Evolutionary conservation across 768 basidiomycete genomes (phyloP), one percentile per base, ranked within the genome.

Genomic region (Lentinula boryana): DNA sequence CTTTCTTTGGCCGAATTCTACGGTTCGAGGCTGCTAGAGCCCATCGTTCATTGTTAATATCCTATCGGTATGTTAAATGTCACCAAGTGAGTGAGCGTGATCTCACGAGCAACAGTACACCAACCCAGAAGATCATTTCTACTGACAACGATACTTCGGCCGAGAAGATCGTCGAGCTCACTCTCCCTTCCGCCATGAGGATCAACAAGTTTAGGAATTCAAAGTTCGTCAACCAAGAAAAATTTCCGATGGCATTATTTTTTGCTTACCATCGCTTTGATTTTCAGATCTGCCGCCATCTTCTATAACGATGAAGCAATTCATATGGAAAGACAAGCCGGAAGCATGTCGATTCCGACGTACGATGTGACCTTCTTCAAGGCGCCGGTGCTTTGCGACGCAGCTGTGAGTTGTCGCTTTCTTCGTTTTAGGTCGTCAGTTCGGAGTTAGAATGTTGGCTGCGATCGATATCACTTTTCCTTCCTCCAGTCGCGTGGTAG

Each of bases 21-120:
- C 90, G 91, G 48, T 92, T 85, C 62, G 91, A 93, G 64, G 83
- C 81, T 23, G 91, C 91, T 13, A 82, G 89, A 62, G 88, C 89
- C 13, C 87, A 86, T 65, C 82, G 88, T 64, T 84, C 89, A 35
- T 74, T 93, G 21, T 75, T 89, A 60, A 75, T 93, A 56, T 92
- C 91, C 27, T 92, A 89, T 71, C 79, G 88, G 89, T 86, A 63
- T 51, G 74, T 58, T 46, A 13, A 16, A 31, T 58, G 40, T 56
- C 1, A 31, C 51, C 53, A 23, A 12, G 12, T 16, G n/a, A 41
- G n/a, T 52, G n/a, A 38, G 31, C 54, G 7, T 33, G 9, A 18
- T 23, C 52, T 41, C 9, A 63, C 60, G 38, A 46, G 43, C 31
- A 51, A 51, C 27, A 79, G 80, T 35, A 70, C 70, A 61, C 80